Base-by-base conservation (phyloP, 139 green algal species). In the Limnomonas spitsbergensis region DNA sequence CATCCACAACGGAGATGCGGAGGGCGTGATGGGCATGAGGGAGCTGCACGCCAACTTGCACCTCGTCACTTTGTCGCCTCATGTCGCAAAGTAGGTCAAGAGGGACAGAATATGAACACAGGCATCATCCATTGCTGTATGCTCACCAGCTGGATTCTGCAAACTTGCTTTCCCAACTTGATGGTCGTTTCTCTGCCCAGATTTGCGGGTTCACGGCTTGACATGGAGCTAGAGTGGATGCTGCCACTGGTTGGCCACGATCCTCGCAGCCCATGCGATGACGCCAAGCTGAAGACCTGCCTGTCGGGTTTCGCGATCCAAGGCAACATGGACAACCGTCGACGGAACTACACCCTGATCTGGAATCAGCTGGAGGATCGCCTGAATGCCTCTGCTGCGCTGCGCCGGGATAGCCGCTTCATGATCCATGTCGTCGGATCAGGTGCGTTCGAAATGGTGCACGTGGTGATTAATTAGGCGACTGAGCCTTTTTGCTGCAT, bases 291-390 rank as follows among this genome's bases (percentile, higher is more conserved):
- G 3, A 24, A 70, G 47, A 53, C 6, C 26, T 72, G 61, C 29
- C 26, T 72, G 7, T 72, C 61, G 26, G 61, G 61, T 20, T 72
- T 72, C 24, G 61, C 26, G 24, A 72, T 72, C 29, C 61, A 72
- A 66, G 76, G 76, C 40, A 61, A 61, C 66, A 81, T 81, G 76
- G 76, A 81, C 66, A 70, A 29, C 67, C 66, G 66, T 34, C 76
- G 76, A 4, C 76, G 76, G 2, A 81, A 81, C 40, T 81, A 81
- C 76, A 81, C 76, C 3, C 26, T 38, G 2, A 76, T 81, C 1
- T 81, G 69, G 32, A 4, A 76, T 1, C 66, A 81, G 76, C 40
- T 81, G 40, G 67, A 74, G 2, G 24, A n/a, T 4, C 56, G 69
- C 35, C 24, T 80, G 35, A 80, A 80, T 29, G 38, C 56, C 2